Conservation (phyloP, 2,329 filamentous ascomycete genomes). For the Neofusicoccum kwambonambiense region DNA sequence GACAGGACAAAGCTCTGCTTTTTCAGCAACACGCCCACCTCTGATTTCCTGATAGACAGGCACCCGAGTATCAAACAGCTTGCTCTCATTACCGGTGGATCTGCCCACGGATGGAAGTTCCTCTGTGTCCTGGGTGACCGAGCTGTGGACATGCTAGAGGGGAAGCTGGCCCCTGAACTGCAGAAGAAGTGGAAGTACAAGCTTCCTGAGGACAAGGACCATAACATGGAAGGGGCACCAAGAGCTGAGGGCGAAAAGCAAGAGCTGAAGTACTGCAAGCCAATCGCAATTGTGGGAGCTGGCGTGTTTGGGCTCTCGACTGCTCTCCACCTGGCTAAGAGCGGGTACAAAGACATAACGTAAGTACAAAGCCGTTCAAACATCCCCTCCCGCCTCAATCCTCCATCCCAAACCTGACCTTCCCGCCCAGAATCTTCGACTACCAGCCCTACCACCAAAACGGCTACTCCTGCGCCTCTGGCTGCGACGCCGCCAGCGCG, state of each 20-base stretch:
- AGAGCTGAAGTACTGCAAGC: slow-evolving; percentile 16
- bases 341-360: slow-evolving; percentile 22
- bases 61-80: slow-evolving; percentile 50
- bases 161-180: slow-evolving; percentile 9
- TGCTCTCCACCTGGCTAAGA: slow-evolving; percentile 40
- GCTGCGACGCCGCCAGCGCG: slow-evolving; percentile 18
- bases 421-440: not conserved
- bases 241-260: slow-evolving; percentile 12
- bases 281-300: slow-evolving; percentile 32
- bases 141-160: slow-evolving; percentile 44
- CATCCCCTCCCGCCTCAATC: too few relatives aligned
- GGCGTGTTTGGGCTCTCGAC: slow-evolving; percentile 40
- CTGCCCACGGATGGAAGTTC: slow-evolving; percentile 63
- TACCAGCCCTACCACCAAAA: slow-evolving; percentile 17
- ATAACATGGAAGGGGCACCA: slow-evolving; percentile 17
- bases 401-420: not conserved
- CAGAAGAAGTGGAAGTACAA: slow-evolving; percentile 17
- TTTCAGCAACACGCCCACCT: slow-evolving; percentile 58
- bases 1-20: slow-evolving; percentile 52
- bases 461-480: slow-evolving; percentile 1
- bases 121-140: slow-evolving; percentile 57
- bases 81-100: slow-evolving; percentile 61
- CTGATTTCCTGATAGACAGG: slow-evolving; percentile 55
- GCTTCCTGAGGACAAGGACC: not conserved
- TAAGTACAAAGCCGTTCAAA: not conserved